phyloP scores from a whole-genome alignment of 176 grass and related monocot genomes.

The Raddia distichophylla region DNA sequence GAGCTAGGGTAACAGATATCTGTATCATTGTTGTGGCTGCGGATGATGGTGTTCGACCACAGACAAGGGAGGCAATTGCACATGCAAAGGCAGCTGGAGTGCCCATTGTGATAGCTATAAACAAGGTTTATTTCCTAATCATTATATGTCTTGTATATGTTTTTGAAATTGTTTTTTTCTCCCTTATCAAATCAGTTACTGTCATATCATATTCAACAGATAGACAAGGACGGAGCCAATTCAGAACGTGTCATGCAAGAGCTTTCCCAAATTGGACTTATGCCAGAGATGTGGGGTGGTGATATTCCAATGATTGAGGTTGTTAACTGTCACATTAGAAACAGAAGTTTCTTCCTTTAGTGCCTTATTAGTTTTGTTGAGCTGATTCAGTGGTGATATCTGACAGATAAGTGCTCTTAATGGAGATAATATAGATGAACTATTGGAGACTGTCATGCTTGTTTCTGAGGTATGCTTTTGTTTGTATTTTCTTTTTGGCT shows the following conservation, averaged over 20 bases:
- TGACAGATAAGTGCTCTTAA: conserved; percentile 94
- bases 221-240: conserved; percentile 93
- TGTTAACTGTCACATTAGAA: conserved; percentile 37
- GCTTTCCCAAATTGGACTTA: conserved; percentile 81
- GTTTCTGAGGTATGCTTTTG: conserved; percentile 74
- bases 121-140: conserved; percentile 68
- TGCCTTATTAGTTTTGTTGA: conserved; percentile 41
- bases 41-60: conserved; percentile 93
- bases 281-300: conserved; percentile 97
- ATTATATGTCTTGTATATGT: conserved; percentile 14
- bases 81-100: conserved; percentile 95
- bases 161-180: conserved; percentile 4
- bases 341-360: conserved; percentile 34
- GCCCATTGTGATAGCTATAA: conserved; percentile 93
- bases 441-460: conserved; percentile 96
- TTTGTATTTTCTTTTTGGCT: conserved; percentile 31
- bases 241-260: conserved; percentile 93
- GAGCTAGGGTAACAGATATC: conserved; percentile 92
- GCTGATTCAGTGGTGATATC: conserved; percentile 41
- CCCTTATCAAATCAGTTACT: conserved; percentile 25
- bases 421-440: conserved; percentile 88
- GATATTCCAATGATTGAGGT: conserved; percentile 94
- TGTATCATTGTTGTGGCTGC: conserved; percentile 90
- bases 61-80: conserved; percentile 94
- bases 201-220: conserved; percentile 50